Conservation (phyloP, 768 basidiomycete species). For the Porphyrellus cyaneotinctus region DNA sequence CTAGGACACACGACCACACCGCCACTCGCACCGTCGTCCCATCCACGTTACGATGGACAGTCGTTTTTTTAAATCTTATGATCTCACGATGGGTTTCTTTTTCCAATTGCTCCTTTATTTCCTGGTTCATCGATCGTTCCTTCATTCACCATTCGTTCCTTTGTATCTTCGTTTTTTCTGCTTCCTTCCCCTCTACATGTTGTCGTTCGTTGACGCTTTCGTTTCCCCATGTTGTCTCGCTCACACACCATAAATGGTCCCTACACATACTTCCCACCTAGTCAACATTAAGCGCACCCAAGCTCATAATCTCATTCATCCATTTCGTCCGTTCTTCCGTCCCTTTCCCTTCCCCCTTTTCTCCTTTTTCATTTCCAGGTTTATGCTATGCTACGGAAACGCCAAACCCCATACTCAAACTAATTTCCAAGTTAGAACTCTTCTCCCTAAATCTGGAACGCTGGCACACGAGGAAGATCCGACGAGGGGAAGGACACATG, state of each 20-base stretch:
- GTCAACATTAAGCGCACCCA: background rate
- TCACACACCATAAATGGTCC: background rate
- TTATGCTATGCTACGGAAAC: background rate
- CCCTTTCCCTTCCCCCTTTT: background rate
- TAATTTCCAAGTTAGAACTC: background rate
- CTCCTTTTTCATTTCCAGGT: background rate
- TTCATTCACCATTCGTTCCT: background rate
- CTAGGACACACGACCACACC: background rate
- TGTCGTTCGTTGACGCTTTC: slow-evolving; percentile 5
- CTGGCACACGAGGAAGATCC: too few species aligned
- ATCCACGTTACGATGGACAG: slow-evolving; percentile 21
- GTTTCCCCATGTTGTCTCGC: slow-evolving; percentile 26
- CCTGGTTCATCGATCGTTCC: background rate
- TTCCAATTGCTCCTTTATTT: background rate
- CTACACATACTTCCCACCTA: background rate
- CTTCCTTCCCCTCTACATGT: background rate
- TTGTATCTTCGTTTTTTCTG: background rate
- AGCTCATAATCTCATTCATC: background rate
- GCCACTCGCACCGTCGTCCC: too few species aligned
- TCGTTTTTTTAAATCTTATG: slow-evolving; percentile 18
- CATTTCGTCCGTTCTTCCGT: background rate
- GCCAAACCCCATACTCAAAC: background rate
- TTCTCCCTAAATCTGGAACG: too few species aligned
- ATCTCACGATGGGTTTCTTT: slow-evolving; percentile 18
- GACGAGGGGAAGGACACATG: too few species aligned